Evolutionary conservation across 2,329 filamentous ascomycete species (phyloP).

Genomic region (Colletotrichum sp.): DNA sequence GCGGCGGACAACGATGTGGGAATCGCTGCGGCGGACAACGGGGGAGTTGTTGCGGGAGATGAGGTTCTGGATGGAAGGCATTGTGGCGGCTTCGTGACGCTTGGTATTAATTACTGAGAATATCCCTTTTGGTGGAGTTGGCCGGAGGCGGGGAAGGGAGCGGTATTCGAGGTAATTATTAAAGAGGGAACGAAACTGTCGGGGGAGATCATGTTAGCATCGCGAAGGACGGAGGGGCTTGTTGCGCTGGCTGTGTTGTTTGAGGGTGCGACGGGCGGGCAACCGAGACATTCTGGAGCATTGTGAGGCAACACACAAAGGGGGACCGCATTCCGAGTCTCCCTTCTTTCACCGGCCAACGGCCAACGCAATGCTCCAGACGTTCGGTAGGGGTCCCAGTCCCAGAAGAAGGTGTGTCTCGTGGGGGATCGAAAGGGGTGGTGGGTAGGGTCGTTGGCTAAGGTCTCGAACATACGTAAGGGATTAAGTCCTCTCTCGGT

Average conservation of each 20-base stretch:
- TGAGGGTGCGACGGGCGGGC: background rate
- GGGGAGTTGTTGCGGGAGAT: slow-evolving; percentile 47
- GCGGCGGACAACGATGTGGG: slow-evolving; percentile 36
- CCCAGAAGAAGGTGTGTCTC: background rate
- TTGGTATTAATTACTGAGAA: background rate
- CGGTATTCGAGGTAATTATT: slow-evolving; percentile 14
- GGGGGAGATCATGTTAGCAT: background rate
- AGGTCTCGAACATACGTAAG: slow-evolving; percentile 14
- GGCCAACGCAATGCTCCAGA: background rate
- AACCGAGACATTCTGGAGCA: slow-evolving; percentile 12
- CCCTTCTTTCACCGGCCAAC: slow-evolving; percentile 3
- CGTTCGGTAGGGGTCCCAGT: background rate
- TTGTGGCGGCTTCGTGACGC: slow-evolving; percentile 24
- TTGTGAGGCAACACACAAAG: slow-evolving; percentile 2
- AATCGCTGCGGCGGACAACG: slow-evolving; percentile 32
- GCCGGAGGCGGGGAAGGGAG: background rate
- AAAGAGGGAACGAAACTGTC: slow-evolving; percentile 8
- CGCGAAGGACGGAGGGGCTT: background rate
- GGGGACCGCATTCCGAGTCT: background rate
- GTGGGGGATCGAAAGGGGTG: background rate
- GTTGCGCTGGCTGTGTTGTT: background rate
- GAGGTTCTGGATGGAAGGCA: slow-evolving; percentile 43
- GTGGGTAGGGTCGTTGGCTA: background rate
- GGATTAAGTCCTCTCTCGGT: slow-evolving; percentile 16
- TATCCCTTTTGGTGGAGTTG: background rate